A percentile compares a stretch with the other conserved stretches of the same genome.
phyloP scores from a whole-genome alignment of 805 yeast genomes.

The Wilhelminamyces savonicus region DNA sequence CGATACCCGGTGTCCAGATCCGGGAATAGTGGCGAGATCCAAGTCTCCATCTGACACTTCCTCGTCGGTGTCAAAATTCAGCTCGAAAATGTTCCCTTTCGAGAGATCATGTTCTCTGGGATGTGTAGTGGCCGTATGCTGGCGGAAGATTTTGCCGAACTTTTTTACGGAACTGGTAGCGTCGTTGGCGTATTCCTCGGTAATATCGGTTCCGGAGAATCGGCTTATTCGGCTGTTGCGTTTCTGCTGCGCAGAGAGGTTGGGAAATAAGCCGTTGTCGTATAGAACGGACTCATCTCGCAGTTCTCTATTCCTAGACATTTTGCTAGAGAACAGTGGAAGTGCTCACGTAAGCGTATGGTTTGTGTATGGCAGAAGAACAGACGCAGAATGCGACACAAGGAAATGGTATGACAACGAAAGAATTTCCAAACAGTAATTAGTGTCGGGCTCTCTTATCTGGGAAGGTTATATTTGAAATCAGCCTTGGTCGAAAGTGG shows the following conservation, averaged over 20 bases:
- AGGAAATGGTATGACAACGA: too few relatives aligned
- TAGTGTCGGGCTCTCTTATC: too few relatives aligned
- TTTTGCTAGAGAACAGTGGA: background rate
- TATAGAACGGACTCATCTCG: constrained; percentile 2
- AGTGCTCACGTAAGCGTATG: constrained; percentile 4
- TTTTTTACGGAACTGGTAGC: constrained; percentile 4
- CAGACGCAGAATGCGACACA: too few relatives aligned
- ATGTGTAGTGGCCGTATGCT: background rate
- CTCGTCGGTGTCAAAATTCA: constrained; percentile 14
- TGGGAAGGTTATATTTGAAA: too few relatives aligned
- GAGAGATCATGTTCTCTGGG: constrained; percentile 7
- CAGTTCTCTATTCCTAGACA: constrained; percentile 1
- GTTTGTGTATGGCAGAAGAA: constrained; percentile 4
- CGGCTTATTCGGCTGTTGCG: too few relatives aligned
- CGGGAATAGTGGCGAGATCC: background rate
- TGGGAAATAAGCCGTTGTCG: constrained; percentile 3
- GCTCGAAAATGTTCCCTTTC: constrained; percentile 7
- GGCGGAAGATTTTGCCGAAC: constrained; percentile 5
- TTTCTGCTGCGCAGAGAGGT: background rate
- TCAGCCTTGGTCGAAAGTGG: too few relatives aligned
- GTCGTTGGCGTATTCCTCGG: constrained; percentile 2
- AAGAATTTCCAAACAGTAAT: too few relatives aligned
- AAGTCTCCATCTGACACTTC: constrained; percentile 4
- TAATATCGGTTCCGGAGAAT: too few relatives aligned
- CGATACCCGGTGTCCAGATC: background rate